Base-by-base conservation (phyloP, 768 basidiomycete species). In the Russula emetica region DNA sequence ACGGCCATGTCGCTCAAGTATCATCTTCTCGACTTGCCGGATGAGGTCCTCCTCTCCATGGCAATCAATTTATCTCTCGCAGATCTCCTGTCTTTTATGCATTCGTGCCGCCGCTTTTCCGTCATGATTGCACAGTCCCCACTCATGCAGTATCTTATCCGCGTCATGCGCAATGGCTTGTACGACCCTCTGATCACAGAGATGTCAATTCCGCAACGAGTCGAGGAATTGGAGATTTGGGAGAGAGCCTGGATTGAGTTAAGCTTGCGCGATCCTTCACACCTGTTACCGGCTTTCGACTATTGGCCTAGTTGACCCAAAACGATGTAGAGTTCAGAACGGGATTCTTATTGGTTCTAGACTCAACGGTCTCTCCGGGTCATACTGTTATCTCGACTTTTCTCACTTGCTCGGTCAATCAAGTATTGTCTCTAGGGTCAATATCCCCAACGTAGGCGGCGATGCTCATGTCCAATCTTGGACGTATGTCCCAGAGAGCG, bases 111-210 rank as follows among this genome's bases (percentile, higher is more conserved):
- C 52, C 63, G 53, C 14, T 22, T 64, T 24, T 60, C 26, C 22
- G 14, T 18, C 2, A 20, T 64, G 45, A 49, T 64, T 44, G 16
- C 22, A 11, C 26, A 60, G 34, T 64, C 63, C 9, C 26, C 58
- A n/a, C 57, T 64, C 53, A 54, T 64, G 28, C 63, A 64, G 38
- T 64, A 63, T 26, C 62, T 63, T 18, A 63, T 63, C 20, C 62
- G 51, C 10, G 49, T 53, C 52, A 59, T 63, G 62, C 52, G 51
- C 18, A 52, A 59, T 28, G 62, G 62, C n/a, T 14, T 63, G 7
- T 24, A 59, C 2, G 62, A 63, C 14, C 62, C 62, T 30, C 45
- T 63, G 13, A 7, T 40, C 34, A 49, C 51, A 3, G 58, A 55
- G 9, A 63, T 49, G 14, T 38, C 62, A 45, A 59, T 63, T 26